phyloP scores from a whole-genome alignment of 306 rosid species.

The Ceratonia siliqua region DNA sequence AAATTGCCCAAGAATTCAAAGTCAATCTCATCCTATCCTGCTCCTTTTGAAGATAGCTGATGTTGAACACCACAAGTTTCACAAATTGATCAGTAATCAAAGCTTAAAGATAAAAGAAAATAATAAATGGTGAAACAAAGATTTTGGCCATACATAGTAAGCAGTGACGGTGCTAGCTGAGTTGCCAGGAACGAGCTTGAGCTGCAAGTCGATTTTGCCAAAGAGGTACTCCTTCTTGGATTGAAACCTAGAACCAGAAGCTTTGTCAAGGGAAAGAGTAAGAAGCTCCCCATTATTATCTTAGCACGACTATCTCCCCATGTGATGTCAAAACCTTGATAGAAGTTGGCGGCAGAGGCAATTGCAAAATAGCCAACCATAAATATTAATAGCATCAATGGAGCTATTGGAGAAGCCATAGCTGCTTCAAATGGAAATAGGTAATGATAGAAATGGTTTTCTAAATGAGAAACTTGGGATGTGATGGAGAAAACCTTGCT shows the following conservation, averaged over 20 bases:
- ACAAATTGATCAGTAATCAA: too few species aligned
- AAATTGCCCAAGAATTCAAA: constrained; percentile 71
- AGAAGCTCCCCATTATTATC: constrained; percentile 68
- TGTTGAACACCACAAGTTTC: too few species aligned
- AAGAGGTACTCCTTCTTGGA: constrained; percentile 68
- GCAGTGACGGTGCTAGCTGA: constrained; percentile 92
- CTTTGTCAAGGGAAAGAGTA: constrained; percentile 66
- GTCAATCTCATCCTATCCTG: constrained; percentile 83
- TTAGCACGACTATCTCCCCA: constrained; percentile 79
- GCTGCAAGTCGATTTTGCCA: constrained; percentile 89
- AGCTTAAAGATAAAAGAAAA: too few species aligned
- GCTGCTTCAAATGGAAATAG: not conserved
- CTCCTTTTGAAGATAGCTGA: too few species aligned
- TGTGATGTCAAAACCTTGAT: constrained; percentile 67
- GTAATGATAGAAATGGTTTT: not conserved
- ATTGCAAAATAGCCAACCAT: not conserved
- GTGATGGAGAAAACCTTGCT: not conserved
- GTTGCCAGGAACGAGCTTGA: constrained; percentile 87
- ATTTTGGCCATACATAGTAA: constrained; percentile 75
- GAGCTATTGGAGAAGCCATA: constrained; percentile 11
- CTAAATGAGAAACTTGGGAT: not conserved
- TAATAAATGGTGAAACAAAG: too few species aligned
- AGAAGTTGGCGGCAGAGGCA: constrained; percentile 50
- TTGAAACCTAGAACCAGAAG: constrained; percentile 85
- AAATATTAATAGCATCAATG: not conserved